phyloP scores from a whole-genome alignment of 306 rosid species.

The Potentilla sterilis region DNA sequence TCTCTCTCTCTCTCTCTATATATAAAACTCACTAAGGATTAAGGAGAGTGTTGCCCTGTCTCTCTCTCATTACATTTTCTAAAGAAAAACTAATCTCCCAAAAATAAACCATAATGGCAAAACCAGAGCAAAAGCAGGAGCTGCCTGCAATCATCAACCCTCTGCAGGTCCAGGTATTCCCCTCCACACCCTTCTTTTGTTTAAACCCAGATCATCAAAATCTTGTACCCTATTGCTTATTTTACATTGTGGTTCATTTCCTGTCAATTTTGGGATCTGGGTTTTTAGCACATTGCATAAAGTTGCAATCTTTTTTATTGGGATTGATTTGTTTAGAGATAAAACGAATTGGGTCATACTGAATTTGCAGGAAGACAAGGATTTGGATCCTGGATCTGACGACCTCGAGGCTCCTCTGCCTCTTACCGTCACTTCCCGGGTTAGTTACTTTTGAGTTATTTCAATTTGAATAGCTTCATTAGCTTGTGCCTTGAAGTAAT shows the following conservation, averaged over 20 bases:
- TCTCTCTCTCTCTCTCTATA: slow-evolving; percentile 6
- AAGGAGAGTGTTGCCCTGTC: not conserved
- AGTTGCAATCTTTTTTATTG: not conserved
- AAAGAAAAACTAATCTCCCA: slow-evolving; percentile 24
- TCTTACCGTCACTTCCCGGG: slow-evolving; percentile 77
- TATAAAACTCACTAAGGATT: slow-evolving; percentile 4
- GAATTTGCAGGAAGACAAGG: slow-evolving; percentile 51
- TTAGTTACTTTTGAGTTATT: slow-evolving; percentile 16
- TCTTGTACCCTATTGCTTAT: not conserved
- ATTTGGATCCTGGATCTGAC: slow-evolving; percentile 40
- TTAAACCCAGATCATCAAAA: slow-evolving; percentile 7
- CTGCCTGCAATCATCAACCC: slow-evolving; percentile 27
- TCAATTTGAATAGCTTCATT: not conserved
- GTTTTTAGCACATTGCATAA: slow-evolving; percentile 14
- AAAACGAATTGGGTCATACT: slow-evolving; percentile 13
- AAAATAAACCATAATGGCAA: slow-evolving; percentile 37
- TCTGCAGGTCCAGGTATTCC: slow-evolving; percentile 27
- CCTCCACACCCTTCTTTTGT: not conserved
- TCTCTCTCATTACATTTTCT: not conserved
- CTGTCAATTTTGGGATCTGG: slow-evolving; percentile 17
- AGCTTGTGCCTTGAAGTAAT: not conserved
- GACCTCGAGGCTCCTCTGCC: slow-evolving; percentile 68
- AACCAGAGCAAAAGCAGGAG: slow-evolving; percentile 44
- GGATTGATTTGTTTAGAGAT: not conserved
- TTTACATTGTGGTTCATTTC: not conserved